phyloP scores from a whole-genome alignment of 306 rosid species.

The Macrotyloma uniflorum region DNA sequence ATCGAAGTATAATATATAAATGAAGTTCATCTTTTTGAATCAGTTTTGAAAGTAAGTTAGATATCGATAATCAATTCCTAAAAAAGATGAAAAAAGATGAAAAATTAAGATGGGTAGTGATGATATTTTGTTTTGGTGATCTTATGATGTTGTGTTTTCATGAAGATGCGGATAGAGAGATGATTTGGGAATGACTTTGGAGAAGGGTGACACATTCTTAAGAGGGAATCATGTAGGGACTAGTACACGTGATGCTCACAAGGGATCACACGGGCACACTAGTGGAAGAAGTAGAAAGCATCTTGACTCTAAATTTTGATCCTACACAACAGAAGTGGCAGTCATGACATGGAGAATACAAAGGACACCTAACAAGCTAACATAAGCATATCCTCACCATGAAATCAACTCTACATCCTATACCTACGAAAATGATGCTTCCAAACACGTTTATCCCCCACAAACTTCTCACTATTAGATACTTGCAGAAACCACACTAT shows the following conservation, averaged over 20 bases:
- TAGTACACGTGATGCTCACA: conserved; percentile 42
- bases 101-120: conserved; percentile 5
- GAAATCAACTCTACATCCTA: neutral
- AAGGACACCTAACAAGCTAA: conserved; percentile 15
- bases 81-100: too few species aligned
- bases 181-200: conserved; percentile 28
- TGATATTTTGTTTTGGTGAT: neutral
- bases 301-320: conserved; percentile 2
- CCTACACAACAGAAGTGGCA: neutral
- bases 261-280: conserved; percentile 26
- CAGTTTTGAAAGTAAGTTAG: too few species aligned
- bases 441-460: too few species aligned
- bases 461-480: neutral
- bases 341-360: neutral
- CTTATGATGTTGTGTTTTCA: conserved; percentile 25
- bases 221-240: conserved; percentile 49
- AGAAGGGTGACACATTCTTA: neutral
- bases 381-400: conserved; percentile 13
- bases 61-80: too few species aligned
- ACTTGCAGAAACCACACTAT: neutral
- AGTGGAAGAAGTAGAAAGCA: conserved; percentile 31
- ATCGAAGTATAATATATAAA: too few species aligned
- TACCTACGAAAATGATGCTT: neutral
- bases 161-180: conserved; percentile 12
- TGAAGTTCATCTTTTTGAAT: too few species aligned